Conservation (phyloP, 169 alveolate species). For the Miamiensis avidus region DNA sequence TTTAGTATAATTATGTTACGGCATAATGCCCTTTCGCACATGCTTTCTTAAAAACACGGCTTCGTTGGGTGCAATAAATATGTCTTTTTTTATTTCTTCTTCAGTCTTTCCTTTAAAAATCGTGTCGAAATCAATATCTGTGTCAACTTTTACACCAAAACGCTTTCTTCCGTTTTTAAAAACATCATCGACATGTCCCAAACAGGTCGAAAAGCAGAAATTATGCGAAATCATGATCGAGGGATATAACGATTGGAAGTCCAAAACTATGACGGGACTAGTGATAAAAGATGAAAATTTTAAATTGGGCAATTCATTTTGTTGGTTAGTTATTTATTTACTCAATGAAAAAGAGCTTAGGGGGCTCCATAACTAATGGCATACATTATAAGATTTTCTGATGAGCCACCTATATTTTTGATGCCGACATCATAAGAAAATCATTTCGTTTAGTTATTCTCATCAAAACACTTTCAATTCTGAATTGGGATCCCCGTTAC, state of each 20-base stretch:
- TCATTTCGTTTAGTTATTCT: constrained; percentile 63
- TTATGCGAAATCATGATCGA: constrained; percentile 81
- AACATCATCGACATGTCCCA: constrained; percentile 68
- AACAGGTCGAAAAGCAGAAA: constrained; percentile 80
- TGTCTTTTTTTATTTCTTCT: constrained; percentile 47
- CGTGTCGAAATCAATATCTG: constrained; percentile 37
- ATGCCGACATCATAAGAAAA: constrained; percentile 66
- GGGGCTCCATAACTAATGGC: constrained; percentile 83
- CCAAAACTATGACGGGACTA: constrained; percentile 79
- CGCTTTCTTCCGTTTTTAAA: constrained; percentile 48
- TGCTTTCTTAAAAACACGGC: constrained; percentile 71
- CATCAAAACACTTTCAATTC: constrained; percentile 76
- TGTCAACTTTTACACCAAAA: constrained; percentile 72
- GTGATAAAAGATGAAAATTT: constrained; percentile 36
- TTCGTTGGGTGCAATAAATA: constrained; percentile 69
- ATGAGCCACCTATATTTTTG: constrained; percentile 60
- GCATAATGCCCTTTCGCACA: constrained; percentile 72
- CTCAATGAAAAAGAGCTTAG: constrained; percentile 34
- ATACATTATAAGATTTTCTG: constrained; percentile 70
- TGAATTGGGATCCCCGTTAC: constrained; percentile 73
- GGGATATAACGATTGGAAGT: constrained; percentile 82
- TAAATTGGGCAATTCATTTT: no score
- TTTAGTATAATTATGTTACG: no score
- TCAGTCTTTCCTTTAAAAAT: constrained; percentile 14
- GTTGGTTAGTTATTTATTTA: no score